A percentile compares a stretch with the other conserved stretches of the same genome.
Conservation (phyloP, 148 eudicot genomes). For the Rhododendron ovatum region DNA sequence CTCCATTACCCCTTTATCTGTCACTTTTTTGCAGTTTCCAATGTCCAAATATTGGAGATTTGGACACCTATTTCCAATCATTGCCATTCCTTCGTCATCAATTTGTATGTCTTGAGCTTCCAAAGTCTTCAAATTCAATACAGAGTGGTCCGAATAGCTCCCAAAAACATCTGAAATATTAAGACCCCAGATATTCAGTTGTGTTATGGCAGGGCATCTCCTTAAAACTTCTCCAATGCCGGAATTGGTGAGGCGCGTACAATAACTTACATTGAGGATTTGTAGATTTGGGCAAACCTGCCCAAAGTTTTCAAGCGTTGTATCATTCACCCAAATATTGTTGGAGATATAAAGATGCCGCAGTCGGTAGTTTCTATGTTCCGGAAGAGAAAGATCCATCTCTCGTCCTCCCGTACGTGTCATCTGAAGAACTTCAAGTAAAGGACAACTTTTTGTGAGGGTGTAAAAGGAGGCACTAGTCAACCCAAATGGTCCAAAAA, state of each 20-base stretch:
- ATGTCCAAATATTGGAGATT: too few relatives aligned
- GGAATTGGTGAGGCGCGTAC: too few relatives aligned
- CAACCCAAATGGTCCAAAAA: background rate
- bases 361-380: background rate
- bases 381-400: background rate
- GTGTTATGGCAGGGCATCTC: background rate
- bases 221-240: background rate
- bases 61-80: too few relatives aligned
- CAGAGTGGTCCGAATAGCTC: too few relatives aligned
- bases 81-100: too few relatives aligned
- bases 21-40: too few relatives aligned
- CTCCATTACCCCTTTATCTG: too few relatives aligned
- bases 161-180: too few relatives aligned
- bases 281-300: background rate
- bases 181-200: too few relatives aligned
- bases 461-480: background rate
- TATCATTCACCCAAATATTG: background rate
- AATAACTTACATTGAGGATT: background rate
- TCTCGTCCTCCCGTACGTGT: background rate
- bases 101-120: too few relatives aligned
- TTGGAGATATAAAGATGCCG: background rate
- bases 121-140: too few relatives aligned
- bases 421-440: background rate
- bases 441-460: background rate
- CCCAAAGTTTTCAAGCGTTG: background rate